phyloP scores from a whole-genome alignment of 2,329 filamentous ascomycete genomes.

The Hypomyces perniciosus region DNA sequence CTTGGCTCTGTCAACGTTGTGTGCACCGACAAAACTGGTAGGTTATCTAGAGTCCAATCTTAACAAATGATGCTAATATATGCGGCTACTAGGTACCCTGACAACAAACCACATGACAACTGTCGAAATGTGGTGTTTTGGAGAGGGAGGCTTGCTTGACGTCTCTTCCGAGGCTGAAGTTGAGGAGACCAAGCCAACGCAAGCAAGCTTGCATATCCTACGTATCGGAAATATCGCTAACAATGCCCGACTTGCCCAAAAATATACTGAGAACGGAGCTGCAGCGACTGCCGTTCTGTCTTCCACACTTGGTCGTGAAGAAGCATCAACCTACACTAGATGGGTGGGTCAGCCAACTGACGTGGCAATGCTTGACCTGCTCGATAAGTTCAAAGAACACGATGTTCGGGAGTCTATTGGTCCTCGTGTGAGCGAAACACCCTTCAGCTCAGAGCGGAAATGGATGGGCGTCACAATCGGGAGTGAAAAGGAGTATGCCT shows the following conservation, averaged over 20 bases:
- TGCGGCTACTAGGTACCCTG: conserved; percentile 59
- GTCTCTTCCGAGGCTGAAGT: conserved; percentile 50
- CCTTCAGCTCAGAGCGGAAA: conserved; percentile 95
- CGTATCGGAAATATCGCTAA: conserved; percentile 96
- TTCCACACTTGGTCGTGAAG: conserved; percentile 63
- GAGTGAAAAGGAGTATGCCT: conserved; percentile 71
- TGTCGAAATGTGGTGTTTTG: conserved; percentile 94
- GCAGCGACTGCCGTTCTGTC: conserved; percentile 72
- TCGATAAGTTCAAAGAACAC: conserved; percentile 86
- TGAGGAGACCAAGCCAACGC: conserved; percentile 55
- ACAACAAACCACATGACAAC: conserved; percentile 99
- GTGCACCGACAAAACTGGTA: conserved; percentile 94
- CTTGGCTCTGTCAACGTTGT: conserved; percentile 99
- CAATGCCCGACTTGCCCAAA: conserved; percentile 74
- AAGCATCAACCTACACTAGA: conserved; percentile 63
- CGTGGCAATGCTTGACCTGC: conserved; percentile 88
- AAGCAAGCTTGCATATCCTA: conserved; percentile 72
- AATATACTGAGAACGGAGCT: conserved; percentile 62
- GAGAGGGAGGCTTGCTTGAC: conserved; percentile 48
- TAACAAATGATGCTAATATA: neutral
- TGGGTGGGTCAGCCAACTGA: conserved; percentile 98
- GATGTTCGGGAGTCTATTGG: conserved; percentile 84
- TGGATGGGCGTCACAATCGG: conserved; percentile 97
- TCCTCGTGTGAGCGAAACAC: conserved; percentile 75
- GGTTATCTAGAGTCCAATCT: conserved; percentile 10